These are phyloP conservation scores for Begonia masoniana DNA, from an alignment of 306 rosid genomes.

Conservation along the genomic window DNA sequence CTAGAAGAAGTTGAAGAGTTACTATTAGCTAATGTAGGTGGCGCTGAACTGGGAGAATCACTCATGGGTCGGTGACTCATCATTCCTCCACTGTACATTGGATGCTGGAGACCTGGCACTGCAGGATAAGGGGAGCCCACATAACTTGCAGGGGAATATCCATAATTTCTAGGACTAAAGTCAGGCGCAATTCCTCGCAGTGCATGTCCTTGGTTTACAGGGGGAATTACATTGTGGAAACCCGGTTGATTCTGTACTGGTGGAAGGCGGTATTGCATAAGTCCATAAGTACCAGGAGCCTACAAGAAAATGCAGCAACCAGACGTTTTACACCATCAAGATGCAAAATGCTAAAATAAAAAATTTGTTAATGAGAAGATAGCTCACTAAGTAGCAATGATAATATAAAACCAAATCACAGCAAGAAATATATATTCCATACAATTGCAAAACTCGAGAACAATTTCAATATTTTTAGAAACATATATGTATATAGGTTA, in stretches of 20 bases:
- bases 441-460: too few species aligned
- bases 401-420: too few species aligned
- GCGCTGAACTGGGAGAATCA: constrained; percentile 60
- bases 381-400: too few species aligned
- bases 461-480: too few species aligned
- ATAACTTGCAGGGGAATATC: constrained; percentile 55
- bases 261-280: constrained; percentile 81
- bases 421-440: too few species aligned
- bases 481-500: not conserved
- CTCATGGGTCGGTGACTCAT: constrained; percentile 56
- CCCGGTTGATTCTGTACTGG: constrained; percentile 90
- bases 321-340: not conserved
- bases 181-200: constrained; percentile 49
- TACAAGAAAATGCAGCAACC: constrained; percentile 22
- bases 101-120: constrained; percentile 81
- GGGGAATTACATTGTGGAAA: constrained; percentile 73
- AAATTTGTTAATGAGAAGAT: too few species aligned
- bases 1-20: constrained; percentile 51
- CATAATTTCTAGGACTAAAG: constrained; percentile 63
- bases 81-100: constrained; percentile 74
- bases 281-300: constrained; percentile 81
- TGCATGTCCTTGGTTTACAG: constrained; percentile 72
- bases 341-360: too few species aligned
- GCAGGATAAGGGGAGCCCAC: constrained; percentile 66
- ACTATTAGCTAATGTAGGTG: constrained; percentile 38